A percentile compares a stretch with the other conserved stretches of the same genome.
Conservation (phyloP, 768 basidiomycete genomes). For the Auricularia sp. region DNA sequence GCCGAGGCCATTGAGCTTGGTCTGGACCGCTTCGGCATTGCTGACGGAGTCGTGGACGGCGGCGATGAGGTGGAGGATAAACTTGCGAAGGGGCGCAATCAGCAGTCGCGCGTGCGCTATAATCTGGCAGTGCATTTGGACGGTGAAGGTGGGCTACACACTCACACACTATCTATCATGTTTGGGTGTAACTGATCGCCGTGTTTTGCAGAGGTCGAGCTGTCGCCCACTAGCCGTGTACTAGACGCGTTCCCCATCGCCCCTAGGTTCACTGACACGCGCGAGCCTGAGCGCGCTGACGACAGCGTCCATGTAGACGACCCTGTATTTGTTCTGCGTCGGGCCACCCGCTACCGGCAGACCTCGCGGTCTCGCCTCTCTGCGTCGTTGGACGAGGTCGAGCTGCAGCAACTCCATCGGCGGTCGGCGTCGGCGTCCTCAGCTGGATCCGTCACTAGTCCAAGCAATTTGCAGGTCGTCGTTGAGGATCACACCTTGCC, state of each 20-base stretch:
- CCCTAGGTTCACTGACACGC: slow-evolving; percentile 59
- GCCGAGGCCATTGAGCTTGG: slow-evolving; percentile 92
- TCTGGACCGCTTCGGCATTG: slow-evolving; percentile 87
- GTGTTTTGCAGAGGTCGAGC: slow-evolving; percentile 52
- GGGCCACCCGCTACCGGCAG: slow-evolving; percentile 63
- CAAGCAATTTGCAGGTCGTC: slow-evolving; percentile 10
- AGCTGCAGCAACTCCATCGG: slow-evolving; percentile 59
- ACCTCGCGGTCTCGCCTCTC: slow-evolving; percentile 63
- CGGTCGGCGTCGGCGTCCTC: slow-evolving; percentile 40
- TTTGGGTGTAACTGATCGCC: slow-evolving; percentile 1
- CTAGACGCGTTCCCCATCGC: slow-evolving; percentile 75
- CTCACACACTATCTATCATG: slow-evolving; percentile 10
- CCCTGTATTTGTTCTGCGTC: slow-evolving; percentile 82
- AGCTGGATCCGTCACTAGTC: slow-evolving; percentile 50
- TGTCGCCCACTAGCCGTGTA: slow-evolving; percentile 72
- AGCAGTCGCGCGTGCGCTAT: slow-evolving; percentile 64
- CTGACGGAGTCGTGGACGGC: slow-evolving; percentile 96
- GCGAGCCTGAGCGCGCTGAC: slow-evolving; percentile 69
- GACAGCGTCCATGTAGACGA: slow-evolving; percentile 77
- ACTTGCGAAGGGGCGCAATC: slow-evolving; percentile 67
- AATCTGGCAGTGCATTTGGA: slow-evolving; percentile 50
- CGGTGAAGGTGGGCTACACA: slow-evolving; percentile 48
- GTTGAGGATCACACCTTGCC: neutral
- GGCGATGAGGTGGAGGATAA: slow-evolving; percentile 98
- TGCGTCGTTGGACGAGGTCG: slow-evolving; percentile 76